Evolutionary conservation across 805 yeast genomes (phyloP), one percentile per base, ranked within the genome.

Genomic region (Yamadazyma nakazawae): DNA sequence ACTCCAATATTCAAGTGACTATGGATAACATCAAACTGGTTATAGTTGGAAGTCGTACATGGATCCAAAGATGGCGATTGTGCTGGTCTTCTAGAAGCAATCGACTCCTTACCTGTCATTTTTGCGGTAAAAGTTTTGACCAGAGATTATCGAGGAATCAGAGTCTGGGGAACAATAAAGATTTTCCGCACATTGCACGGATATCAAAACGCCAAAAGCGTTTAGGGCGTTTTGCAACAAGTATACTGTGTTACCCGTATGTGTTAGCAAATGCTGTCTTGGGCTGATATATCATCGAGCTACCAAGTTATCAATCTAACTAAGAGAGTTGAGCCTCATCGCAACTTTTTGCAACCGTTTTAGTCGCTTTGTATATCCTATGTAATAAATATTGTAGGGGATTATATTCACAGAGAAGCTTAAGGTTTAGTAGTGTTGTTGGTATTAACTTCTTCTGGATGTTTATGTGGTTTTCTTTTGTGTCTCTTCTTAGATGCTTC

Each of bases 401-500:
- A 37, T 24, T 37, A 16, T 24, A 24, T 16, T 34, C 10, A 31
- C 32, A 28, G 4, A 12, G 37, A 13, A 26, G 8, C 21, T 28
- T 10, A 4, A 3, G n/a, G 10, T 28, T 10, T 9, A 12, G 3
- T 28, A 5, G 4, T 28, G 32, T 13, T 9, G 24, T 5, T 10
- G 32, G 32, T 4, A 28, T 28, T 28, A 10, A 11, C n/a, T 3
- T 26, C 30, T 11, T 28, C 32, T 12, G 32, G 9, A 6, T 28
- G 14, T 28, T 40, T 18, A 12, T 34, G 26, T 13, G 35, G 45
- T 39, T 58, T 57, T 55, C 61, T 65, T 64, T 66, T 68, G 42
- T 64, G 64, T 53, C 76, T 58, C 57, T 70, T 71, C 59, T 70
- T 65, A 21, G 71, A 62, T 4, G 78, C 73, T 51, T 72, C 76